Evolutionary conservation across 352 stramenopile species (phyloP), one percentile per base, ranked within the genome.

Genomic region (Phytophthora colocasiae): DNA sequence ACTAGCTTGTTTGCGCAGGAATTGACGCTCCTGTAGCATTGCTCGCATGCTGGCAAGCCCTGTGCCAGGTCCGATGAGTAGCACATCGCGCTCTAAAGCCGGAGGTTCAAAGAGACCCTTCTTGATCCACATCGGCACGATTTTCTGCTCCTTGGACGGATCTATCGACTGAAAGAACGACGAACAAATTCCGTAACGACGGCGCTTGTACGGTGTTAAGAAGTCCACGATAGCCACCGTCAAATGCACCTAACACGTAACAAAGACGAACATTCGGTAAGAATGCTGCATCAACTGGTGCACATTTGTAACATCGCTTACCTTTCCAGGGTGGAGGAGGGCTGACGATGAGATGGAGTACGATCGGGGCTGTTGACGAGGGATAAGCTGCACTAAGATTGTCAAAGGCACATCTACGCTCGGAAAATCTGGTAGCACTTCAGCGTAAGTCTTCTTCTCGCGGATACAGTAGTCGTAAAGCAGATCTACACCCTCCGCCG

Each of bases 381-480:
- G 91, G 47, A 98, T 89, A 14, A 97, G 66, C 57, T 96, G 83
- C 29, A 98, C 51, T 8, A 98, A 46, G n/a, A 82, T 80, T 6
- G 73, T 63, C 15, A 97, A 70, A 9, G 89, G 82, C 14, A 94
- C 69, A 0, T 72, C 61, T 10, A 89, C 81, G 29, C 86, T 97
- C 0, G 80, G 75, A 43, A 98, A 98, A 55, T 98, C 92, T 9
- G 69, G 50, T 10, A 98, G 69, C 9, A 90, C 85, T 43, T 98
- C 95, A 11, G 80, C 78, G 59, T 97, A 96, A 31, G 85, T 97
- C 58, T 96, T 92, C 58, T 95, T 94, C 63, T 98, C 94, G 24
- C 89, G 86, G 38, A 96, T 94, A 75, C 89, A 96, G 70, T 98
- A 98, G 63, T 97, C 88, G 63, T 97, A 92, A n/a, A 97, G 85